These are phyloP conservation scores for Rhizopus arrhizus DNA, from an alignment of 371 early-diverging fungal genomes.

Conservation along the genomic window DNA sequence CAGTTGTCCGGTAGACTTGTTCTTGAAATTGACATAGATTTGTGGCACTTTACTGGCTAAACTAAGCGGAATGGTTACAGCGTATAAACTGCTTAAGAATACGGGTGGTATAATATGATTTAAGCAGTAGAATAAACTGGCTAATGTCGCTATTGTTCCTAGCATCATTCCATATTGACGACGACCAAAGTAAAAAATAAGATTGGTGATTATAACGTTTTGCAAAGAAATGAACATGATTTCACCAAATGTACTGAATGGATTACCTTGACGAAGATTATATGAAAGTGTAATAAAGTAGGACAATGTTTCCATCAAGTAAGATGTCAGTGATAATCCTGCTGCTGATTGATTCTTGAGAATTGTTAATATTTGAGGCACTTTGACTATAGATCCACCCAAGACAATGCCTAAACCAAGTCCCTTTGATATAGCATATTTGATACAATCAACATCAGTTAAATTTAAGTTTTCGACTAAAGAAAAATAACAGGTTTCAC, in stretches of 20 bases:
- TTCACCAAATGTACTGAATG: constrained; percentile 92
- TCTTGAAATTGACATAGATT: constrained; percentile 76
- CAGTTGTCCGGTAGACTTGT: constrained; percentile 85
- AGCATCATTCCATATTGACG: constrained; percentile 31
- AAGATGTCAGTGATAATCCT: constrained; percentile 79
- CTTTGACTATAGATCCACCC: constrained; percentile 86
- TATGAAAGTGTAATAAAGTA: constrained; percentile 79
- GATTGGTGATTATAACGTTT: constrained; percentile 75
- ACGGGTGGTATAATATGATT: constrained; percentile 39
- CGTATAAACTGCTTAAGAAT: constrained; percentile 69
- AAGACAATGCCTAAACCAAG: constrained; percentile 88
- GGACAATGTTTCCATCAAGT: constrained; percentile 81
- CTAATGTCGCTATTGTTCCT: constrained; percentile 19
- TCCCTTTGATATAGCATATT: constrained; percentile 80
- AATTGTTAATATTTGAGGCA: constrained; percentile 94
- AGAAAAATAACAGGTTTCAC: constrained; percentile 66
- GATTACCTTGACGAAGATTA: constrained; percentile 77
- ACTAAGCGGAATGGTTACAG: constrained; percentile 78
- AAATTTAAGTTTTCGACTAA: constrained; percentile 68
- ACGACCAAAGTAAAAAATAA: constrained; percentile 69
- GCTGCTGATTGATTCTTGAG: constrained; percentile 64
- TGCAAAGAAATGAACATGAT: constrained; percentile 77
- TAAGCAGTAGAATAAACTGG: constrained; percentile 48
- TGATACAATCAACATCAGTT: constrained; percentile 71
- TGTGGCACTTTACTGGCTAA: constrained; percentile 88